Conservation (phyloP, 768 basidiomycete species). For the Pleurotus tuber-regium region DNA sequence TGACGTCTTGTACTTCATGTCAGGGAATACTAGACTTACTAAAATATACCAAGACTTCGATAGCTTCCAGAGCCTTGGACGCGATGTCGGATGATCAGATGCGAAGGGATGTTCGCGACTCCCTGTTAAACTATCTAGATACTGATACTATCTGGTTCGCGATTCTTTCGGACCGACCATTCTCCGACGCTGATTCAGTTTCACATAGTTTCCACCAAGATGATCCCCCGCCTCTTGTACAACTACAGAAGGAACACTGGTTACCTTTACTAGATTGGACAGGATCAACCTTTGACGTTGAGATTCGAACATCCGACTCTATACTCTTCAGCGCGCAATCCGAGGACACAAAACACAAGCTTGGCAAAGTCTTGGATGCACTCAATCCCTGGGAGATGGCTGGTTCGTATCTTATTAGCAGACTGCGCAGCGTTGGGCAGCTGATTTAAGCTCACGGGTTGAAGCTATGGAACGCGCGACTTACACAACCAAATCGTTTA, state of each 20-base stretch:
- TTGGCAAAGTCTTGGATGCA: constrained; percentile 53
- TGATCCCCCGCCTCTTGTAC: constrained; percentile 69
- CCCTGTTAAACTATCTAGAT: constrained; percentile 82
- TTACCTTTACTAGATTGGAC: constrained; percentile 84
- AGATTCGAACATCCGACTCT: constrained; percentile 69
- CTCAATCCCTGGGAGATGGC: constrained; percentile 89
- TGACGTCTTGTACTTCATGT: constrained; percentile 19
- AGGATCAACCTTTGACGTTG: constrained; percentile 57
- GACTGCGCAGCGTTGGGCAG: not conserved
- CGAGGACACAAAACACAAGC: constrained; percentile 57
- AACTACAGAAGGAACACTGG: constrained; percentile 84
- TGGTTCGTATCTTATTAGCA: constrained; percentile 49
- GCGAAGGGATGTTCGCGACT: constrained; percentile 59
- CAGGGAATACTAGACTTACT: not conserved
- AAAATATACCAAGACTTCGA: constrained; percentile 64
- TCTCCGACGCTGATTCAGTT: constrained; percentile 4
- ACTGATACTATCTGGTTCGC: constrained; percentile 90
- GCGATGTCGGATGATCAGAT: constrained; percentile 55
- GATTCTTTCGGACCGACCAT: not conserved
- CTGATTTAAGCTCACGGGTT: constrained; percentile 3
- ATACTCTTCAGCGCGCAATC: constrained; percentile 72
- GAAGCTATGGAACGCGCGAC: constrained; percentile 90
- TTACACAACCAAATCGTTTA: constrained; percentile 86
- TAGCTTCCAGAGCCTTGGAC: constrained; percentile 90
- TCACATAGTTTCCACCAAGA: constrained; percentile 75